Evolutionary conservation across 768 basidiomycete genomes (phyloP).

Genomic region (Tephrocybe rancida): DNA sequence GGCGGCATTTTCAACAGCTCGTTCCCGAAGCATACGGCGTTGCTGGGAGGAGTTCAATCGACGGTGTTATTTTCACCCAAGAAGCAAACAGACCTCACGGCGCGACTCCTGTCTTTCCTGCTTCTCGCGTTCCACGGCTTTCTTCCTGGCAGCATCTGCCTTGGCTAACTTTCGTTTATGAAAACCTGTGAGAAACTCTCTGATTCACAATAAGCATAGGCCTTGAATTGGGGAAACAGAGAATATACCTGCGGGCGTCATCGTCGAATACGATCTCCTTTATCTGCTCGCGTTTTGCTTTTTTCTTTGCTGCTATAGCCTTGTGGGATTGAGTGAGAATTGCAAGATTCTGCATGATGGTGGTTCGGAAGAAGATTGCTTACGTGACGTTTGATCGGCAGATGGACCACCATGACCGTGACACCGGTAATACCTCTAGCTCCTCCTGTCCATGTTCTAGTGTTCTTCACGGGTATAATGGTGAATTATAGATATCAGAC

Average conservation of each 20-base stretch:
- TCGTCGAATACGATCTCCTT: conserved; percentile 89
- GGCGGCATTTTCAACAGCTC: conserved; percentile 76
- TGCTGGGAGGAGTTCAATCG: conserved; percentile 47
- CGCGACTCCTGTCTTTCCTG: conserved; percentile 73
- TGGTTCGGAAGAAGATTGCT: conserved; percentile 3
- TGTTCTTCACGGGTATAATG: conserved; percentile 16
- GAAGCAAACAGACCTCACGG: conserved; percentile 61
- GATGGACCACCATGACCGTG: conserved; percentile 1
- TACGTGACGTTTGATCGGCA: conserved; percentile 19
- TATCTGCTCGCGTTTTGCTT: conserved; percentile 65
- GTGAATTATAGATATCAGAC: conserved; percentile 12
- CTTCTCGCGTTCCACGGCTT: conserved; percentile 77
- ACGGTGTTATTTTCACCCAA: conserved; percentile 13
- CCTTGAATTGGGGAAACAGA: conserved; percentile 9
- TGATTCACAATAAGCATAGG: conserved; percentile 32
- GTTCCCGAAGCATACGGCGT: conserved; percentile 75
- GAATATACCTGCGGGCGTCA: conserved; percentile 65
- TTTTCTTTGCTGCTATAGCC: conserved; percentile 68
- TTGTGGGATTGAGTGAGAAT: conserved; percentile 65
- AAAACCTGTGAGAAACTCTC: conserved; percentile 92
- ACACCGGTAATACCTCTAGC: neutral
- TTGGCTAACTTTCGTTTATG: conserved; percentile 90
- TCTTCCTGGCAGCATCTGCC: conserved; percentile 72
- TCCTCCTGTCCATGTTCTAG: neutral
- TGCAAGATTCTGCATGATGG: conserved; percentile 37